These are phyloP conservation scores for Neofusicoccum kwambonambiense DNA, from an alignment of 2,329 filamentous ascomycete genomes.

Conservation along the genomic window DNA sequence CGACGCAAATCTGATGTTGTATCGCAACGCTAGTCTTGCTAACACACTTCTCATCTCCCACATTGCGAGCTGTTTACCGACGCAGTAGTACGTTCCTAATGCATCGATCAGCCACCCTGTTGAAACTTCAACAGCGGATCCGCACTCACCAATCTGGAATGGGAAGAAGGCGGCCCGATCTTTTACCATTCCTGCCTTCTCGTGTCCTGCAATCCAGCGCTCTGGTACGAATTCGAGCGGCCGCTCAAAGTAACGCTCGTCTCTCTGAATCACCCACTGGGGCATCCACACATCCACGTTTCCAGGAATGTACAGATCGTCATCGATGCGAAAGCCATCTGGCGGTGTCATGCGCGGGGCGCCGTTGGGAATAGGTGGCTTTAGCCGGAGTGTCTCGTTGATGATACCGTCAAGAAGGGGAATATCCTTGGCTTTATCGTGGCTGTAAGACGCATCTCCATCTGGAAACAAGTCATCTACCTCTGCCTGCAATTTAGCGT, in stretches of 20 bases:
- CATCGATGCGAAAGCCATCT: slow-evolving; percentile 35
- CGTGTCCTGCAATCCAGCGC: slow-evolving; percentile 28
- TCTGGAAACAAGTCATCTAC: slow-evolving; percentile 37
- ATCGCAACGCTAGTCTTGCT: slow-evolving; percentile 60
- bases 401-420: slow-evolving; percentile 39
- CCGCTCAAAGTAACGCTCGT: slow-evolving; percentile 21
- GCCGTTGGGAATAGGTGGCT: slow-evolving; percentile 39
- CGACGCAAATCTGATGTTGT: slow-evolving; percentile 52
- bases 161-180: slow-evolving; percentile 22
- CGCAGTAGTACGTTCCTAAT: slow-evolving; percentile 67
- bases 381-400: slow-evolving; percentile 42
- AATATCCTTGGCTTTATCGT: slow-evolving; percentile 22
- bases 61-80: slow-evolving; percentile 69
- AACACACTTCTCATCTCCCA: slow-evolving; percentile 65
- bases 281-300: slow-evolving; percentile 31
- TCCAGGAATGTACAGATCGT: slow-evolving; percentile 35
- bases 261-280: slow-evolving; percentile 30
- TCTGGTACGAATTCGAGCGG: slow-evolving; percentile 32
- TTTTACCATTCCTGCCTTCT: slow-evolving; percentile 31
- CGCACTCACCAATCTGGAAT: slow-evolving; percentile 7
- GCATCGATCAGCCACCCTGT: background rate
- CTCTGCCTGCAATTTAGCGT: slow-evolving; percentile 34
- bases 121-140: background rate
- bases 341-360: slow-evolving; percentile 37
- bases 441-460: slow-evolving; percentile 30